phyloP scores from a whole-genome alignment of 2,329 filamentous ascomycete genomes.

The Talaromyces funiculosus region DNA sequence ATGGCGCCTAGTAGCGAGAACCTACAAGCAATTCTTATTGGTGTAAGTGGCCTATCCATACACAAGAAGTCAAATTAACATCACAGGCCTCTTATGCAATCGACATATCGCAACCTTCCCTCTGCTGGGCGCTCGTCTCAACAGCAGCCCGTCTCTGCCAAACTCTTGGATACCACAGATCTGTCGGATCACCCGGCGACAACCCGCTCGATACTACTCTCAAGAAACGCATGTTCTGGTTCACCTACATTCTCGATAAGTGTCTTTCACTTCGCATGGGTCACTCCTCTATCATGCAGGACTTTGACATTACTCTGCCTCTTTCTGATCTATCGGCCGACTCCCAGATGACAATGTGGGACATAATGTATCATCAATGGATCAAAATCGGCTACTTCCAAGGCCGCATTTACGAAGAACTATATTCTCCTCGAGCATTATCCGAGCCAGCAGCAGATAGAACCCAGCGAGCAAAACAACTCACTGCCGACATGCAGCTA shows the following conservation, averaged over 20 bases:
- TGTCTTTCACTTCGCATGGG: conserved; percentile 56
- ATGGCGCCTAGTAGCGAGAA: conserved; percentile 52
- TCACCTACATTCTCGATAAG: conserved; percentile 55
- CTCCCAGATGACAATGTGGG: conserved; percentile 31
- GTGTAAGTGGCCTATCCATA: conserved; percentile 37
- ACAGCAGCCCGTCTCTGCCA: conserved; percentile 57
- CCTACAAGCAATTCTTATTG: conserved; percentile 55
- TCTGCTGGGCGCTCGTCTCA: conserved; percentile 59
- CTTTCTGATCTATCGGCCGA: conserved; percentile 25
- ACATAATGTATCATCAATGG: conserved; percentile 49
- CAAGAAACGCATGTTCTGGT: conserved; percentile 52
- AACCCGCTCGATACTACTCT: conserved; percentile 19
- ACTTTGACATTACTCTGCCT: conserved; percentile 54
- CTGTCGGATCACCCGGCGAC: conserved; percentile 23
- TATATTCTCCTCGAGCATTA: conserved; percentile 44
- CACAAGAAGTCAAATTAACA: conserved; percentile 12
- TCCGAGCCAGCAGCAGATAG: conserved; percentile 23
- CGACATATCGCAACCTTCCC: conserved; percentile 56
- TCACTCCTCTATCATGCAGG: conserved; percentile 53
- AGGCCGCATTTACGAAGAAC: conserved; percentile 53
- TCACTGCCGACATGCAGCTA: conserved; percentile 12
- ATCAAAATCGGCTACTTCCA: conserved; percentile 53
- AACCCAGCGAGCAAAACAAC: conserved; percentile 19
- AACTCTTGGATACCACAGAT: conserved; percentile 56
- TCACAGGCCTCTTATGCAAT: conserved; percentile 55